Evolutionary conservation across 129 eudicot genomes (phyloP).

Genomic region (Flaveria brownii): DNA sequence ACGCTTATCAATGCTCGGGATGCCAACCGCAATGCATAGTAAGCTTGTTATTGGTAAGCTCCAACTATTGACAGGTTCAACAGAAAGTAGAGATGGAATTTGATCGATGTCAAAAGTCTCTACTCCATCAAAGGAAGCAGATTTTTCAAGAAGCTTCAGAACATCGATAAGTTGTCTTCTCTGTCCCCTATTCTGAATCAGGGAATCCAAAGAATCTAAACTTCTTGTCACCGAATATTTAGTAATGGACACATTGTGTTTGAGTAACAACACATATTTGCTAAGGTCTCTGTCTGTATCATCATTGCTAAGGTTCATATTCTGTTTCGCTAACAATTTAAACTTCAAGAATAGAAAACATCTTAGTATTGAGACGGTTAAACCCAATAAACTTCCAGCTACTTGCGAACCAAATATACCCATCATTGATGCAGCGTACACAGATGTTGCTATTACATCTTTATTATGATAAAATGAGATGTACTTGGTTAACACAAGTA

Average conservation of each 20-base stretch:
- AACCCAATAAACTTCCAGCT: constrained; percentile 11
- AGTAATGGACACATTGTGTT: background rate
- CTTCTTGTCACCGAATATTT: background rate
- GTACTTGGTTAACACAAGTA: background rate
- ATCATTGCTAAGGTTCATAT: background rate
- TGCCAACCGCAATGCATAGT: background rate
- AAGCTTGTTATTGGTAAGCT: constrained; percentile 21
- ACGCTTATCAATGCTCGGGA: background rate
- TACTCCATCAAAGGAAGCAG: background rate
- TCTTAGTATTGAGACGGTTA: constrained; percentile 10
- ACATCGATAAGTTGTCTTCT: background rate
- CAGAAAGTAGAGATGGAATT: background rate
- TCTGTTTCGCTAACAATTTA: background rate
- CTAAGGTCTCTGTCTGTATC: background rate
- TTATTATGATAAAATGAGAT: no score
- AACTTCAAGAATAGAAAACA: constrained; percentile 5
- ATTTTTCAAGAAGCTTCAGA: constrained; percentile 7
- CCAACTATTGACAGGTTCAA: constrained; percentile 9
- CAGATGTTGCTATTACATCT: no score
- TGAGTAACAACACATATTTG: background rate
- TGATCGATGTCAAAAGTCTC: background rate
- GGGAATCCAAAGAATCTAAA: constrained; percentile 3
- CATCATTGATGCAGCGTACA: no score
- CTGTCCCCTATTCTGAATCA: background rate
- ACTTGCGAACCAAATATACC: background rate